Percentiles rank a stretch among this genome's conserved stretches.
Evolutionary conservation across 176 grass and related monocot species (phyloP).

Genomic region (Paspalum vaginatum): DNA sequence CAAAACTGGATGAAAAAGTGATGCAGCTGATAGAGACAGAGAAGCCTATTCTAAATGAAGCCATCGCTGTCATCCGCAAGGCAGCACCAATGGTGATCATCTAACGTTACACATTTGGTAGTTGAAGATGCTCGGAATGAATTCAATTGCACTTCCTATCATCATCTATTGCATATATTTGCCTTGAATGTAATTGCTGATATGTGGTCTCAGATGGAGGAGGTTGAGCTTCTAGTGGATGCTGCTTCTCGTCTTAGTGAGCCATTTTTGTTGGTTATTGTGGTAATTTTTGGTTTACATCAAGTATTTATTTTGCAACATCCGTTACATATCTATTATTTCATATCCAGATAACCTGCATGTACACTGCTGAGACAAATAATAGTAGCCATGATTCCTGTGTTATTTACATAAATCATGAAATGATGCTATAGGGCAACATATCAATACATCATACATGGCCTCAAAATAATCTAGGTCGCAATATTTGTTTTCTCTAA

Average conservation of each 20-base stretch:
- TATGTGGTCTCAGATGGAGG: conserved; percentile 89
- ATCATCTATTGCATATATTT: conserved; percentile 47
- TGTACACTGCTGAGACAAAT: conserved; percentile 6
- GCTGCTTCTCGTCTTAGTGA: conserved; percentile 89
- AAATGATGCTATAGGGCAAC: neutral
- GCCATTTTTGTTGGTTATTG: conserved; percentile 99
- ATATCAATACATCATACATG: conserved; percentile 11
- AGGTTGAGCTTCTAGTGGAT: conserved; percentile 90
- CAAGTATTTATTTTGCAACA: conserved; percentile 43
- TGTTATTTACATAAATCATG: conserved; percentile 34
- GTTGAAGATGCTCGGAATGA: conserved; percentile 74
- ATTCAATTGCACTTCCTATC: conserved; percentile 49
- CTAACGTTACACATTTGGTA: conserved; percentile 99
- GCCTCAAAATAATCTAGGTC: conserved; percentile 16
- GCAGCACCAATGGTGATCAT: conserved; percentile 98
- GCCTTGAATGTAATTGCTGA: conserved; percentile 55
- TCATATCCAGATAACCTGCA: conserved; percentile 5
- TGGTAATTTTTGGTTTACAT: conserved; percentile 79
- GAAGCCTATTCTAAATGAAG: conserved; percentile 72
- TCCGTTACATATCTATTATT: conserved; percentile 1
- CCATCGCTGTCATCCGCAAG: conserved; percentile 74
- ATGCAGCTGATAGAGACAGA: conserved; percentile 71
- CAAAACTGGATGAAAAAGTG: conserved; percentile 71
- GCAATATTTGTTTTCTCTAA: neutral
- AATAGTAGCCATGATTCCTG: conserved; percentile 9